Evolutionary conservation across 108 stramenopile genomes (phyloP).

Genomic region (Asterionellopsis glacialis): DNA sequence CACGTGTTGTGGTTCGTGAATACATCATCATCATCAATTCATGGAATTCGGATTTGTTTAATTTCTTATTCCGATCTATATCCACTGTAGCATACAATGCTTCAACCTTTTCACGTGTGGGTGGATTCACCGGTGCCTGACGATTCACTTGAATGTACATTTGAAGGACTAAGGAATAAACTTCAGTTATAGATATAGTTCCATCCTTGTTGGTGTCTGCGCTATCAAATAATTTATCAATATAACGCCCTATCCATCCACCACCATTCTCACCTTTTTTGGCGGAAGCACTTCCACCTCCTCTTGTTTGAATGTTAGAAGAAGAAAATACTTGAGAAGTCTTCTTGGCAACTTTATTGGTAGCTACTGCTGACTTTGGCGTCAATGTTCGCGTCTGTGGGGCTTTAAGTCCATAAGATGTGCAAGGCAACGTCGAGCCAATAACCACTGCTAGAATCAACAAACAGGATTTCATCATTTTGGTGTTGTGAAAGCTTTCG

Average conservation of each 20-base stretch:
- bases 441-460: no score
- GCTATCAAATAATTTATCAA: conserved; percentile 31
- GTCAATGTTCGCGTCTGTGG: no score
- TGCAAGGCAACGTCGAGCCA: no score
- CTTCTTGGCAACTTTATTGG: no score
- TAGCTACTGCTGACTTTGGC: no score
- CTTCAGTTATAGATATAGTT: conserved; percentile 24
- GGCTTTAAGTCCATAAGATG: no score
- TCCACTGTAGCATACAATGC: conserved; percentile 25
- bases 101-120: conserved; percentile 16
- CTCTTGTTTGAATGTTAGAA: no score
- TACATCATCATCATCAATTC: conserved; percentile 11
- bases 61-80: conserved; percentile 1
- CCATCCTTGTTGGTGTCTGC: conserved; percentile 45
- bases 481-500: no score
- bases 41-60: conserved; percentile 27
- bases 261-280: no score
- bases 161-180: conserved; percentile 26
- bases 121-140: conserved; percentile 37
- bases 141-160: conserved; percentile 33
- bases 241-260: not conserved
- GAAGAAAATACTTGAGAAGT: no score
- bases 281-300: no score
- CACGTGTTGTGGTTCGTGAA: conserved; percentile 19
- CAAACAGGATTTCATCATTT: no score